Conservation (phyloP, 768 basidiomycete genomes). For the Agaricus blazei region DNA sequence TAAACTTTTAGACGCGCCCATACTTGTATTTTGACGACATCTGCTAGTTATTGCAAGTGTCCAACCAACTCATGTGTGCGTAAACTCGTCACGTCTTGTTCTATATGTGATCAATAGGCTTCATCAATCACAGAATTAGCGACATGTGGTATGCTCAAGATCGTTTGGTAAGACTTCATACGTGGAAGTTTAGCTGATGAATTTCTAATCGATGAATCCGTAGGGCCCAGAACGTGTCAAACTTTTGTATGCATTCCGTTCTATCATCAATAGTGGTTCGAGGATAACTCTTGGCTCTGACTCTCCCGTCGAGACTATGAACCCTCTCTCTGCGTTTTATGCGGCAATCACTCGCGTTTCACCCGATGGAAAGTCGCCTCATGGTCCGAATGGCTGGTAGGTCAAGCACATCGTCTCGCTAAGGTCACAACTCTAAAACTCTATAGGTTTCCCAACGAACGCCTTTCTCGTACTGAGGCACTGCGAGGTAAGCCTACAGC, state of each 20-base stretch:
- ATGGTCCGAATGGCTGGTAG: conserved; percentile 81
- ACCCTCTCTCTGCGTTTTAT: conserved; percentile 81
- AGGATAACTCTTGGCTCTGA: conserved; percentile 81
- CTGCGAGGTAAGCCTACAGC: conserved; percentile 46
- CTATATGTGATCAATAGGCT: neutral
- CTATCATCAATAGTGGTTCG: conserved; percentile 58
- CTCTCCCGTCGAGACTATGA: conserved; percentile 84
- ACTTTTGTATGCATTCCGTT: conserved; percentile 82
- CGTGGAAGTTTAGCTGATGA: neutral
- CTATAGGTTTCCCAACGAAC: conserved; percentile 77
- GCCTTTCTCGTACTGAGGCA: conserved; percentile 71
- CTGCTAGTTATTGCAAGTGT: conserved; percentile 79
- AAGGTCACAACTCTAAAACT: neutral
- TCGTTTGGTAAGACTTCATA: conserved; percentile 52
- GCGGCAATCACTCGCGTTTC: conserved; percentile 81
- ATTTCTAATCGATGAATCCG: conserved; percentile 3
- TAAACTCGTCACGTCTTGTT: conserved; percentile 10
- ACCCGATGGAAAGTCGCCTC: conserved; percentile 67
- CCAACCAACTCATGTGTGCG: conserved; percentile 86
- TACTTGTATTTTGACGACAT: conserved; percentile 8
- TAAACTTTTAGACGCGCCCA: neutral
- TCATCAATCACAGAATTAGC: conserved; percentile 46
- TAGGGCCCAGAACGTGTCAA: conserved; percentile 83
- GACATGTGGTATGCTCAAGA: conserved; percentile 91
- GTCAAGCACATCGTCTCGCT: conserved; percentile 15